phyloP scores from a whole-genome alignment of 257 asterid species.

The Ligustrum vulgare region DNA sequence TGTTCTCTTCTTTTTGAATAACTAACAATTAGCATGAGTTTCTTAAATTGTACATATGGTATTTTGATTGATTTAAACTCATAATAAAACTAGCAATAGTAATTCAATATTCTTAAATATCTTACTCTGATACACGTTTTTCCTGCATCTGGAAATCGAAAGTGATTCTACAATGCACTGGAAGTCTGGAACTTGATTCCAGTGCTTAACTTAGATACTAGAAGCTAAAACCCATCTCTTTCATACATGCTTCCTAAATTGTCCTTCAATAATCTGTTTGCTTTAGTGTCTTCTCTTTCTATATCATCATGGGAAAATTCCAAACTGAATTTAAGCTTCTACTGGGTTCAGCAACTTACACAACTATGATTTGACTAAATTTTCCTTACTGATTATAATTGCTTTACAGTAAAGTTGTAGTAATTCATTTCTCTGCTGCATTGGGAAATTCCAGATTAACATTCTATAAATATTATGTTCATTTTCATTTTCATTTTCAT shows the following conservation, averaged over 20 bases:
- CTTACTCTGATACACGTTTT: background rate
- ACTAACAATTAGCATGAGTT: background rate
- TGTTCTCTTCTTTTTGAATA: background rate
- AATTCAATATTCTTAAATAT: background rate
- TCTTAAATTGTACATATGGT: background rate
- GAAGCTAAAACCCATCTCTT: background rate
- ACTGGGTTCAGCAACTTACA: background rate
- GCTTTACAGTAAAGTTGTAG: background rate
- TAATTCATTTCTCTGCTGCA: background rate
- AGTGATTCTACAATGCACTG: no score
- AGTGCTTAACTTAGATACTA: background rate
- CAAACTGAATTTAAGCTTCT: background rate
- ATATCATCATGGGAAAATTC: background rate
- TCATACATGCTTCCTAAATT: background rate
- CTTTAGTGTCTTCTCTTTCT: background rate
- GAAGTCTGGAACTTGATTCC: background rate
- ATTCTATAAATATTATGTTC: no score
- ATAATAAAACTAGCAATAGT: background rate
- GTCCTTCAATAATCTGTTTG: background rate
- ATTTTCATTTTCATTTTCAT: background rate
- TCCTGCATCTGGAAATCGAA: background rate
- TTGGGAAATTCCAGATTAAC: background rate
- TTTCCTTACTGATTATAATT: background rate
- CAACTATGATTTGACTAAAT: background rate
- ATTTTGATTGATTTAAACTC: background rate